Base-by-base conservation (phyloP, 169 alveolate genomes). In the Plasmodium falciparum region DNA sequence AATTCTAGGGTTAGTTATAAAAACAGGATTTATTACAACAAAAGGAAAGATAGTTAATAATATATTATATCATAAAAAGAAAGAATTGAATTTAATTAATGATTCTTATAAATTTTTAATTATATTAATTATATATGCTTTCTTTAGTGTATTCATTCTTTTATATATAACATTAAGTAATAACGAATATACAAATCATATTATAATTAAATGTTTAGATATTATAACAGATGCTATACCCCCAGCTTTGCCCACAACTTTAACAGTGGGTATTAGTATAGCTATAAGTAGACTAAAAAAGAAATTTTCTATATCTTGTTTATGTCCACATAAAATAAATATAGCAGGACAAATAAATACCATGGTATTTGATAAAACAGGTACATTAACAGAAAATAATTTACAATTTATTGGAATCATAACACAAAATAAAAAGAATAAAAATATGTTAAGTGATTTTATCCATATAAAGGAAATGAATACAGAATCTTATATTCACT, bases 361-460 rank as follows among this genome's bases (percentile, higher is more conserved):
- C 61, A 93, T 97, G 94, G 97, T 98, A 39, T 98, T 98, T 92
- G 99, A 98, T 93, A 98, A 98, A 93, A 98, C 99, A 15, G 99
- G 99, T 12, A 98, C 99, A 9, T 76, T 98, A 58, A 98, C 99
- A 11, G 98, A 97, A 91, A 98, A 97, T 92, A 95, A 95, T 50
- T 94, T 98, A 47, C 94, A 92, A 45, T 95, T 95, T 71, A 61
- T 89, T 59, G 97, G 97, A 11, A 43, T 92, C 8, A 49, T 69
- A 56, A 15, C 22, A 56, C 47, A 39, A 5, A 39, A 39, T 39
- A 11, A 39, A 39, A 39, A 39, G 47, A 13, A 12, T 56, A 56
- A 56, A n/a, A 56, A 56, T 3, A 9, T 17, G 2, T 13, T 56
- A 56, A 12, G 6, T 56, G 29, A 56, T 56, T 56, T 56, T 56